Base-by-base conservation (phyloP, 441 rosid species). In the Bocquillonia castaneifolia region DNA sequence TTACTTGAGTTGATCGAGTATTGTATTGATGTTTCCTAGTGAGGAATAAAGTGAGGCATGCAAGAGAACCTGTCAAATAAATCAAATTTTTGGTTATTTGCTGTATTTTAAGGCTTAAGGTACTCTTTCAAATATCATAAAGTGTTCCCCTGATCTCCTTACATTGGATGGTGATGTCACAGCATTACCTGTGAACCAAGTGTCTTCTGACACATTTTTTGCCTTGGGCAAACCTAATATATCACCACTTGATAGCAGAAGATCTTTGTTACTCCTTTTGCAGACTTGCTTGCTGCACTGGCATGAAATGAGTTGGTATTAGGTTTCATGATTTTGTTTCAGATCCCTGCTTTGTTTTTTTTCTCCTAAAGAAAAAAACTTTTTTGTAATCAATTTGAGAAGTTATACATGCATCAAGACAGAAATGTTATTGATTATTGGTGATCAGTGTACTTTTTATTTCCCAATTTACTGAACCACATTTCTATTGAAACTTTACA, bases 91-190 rank as follows among this genome's bases (percentile, higher is more conserved):
- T 20, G 47, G 47, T 42, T 6, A 10, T 32, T 39, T 34, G 22
- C 25, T 42, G 36, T 42, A 53, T 34, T 62, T 15, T 25, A 39
- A 14, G 20, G 47, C 31, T 50, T 47, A 48, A 51, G 23, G 54
- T 37, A 15, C 42, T 63, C 40, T 45, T 48, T 64, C 26, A 32
- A 34, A 17, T 36, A 23, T 36, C 34, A 9, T 29, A 18, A 3
- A 28, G 1, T 63, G 44, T 62, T 31, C 20, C 67, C 48, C 10
- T 31, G 57, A 63, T n/a, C n/a, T n/a, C n/a, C n/a, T n/a, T n/a
- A 29, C 32, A 63, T 9, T 37, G 34, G 67, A 32, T n/a, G n/a
- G 42, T 63, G 12, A 22, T 60, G 20, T 6, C 26, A 28, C 20
- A 62, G 10, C 10, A 44, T 63, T 18, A 51, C 1, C 23, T 14